Conservation (phyloP, 768 basidiomycete genomes). For the Dioszegia aurantiaca region DNA sequence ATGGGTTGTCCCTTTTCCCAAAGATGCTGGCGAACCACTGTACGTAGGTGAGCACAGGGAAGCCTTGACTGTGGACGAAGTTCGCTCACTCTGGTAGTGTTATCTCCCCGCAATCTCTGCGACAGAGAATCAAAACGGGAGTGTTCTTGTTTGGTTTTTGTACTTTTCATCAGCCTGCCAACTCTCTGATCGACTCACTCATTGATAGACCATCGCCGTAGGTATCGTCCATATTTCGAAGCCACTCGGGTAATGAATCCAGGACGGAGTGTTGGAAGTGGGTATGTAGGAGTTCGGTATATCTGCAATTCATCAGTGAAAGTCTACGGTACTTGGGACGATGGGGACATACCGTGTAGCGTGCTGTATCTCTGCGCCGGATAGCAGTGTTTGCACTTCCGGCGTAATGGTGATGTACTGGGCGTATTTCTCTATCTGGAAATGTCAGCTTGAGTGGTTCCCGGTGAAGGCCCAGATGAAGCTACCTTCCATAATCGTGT, state of each 20-base stretch:
- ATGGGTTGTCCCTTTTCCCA: constrained; percentile 78
- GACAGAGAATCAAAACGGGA: constrained; percentile 78
- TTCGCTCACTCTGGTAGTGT: constrained; percentile 53
- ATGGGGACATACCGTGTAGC: constrained; percentile 62
- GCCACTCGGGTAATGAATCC: constrained; percentile 72
- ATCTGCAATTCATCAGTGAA: constrained; percentile 56
- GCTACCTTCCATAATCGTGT: constrained; percentile 78
- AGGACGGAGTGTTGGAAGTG: constrained; percentile 79
- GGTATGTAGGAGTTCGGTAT: constrained; percentile 69
- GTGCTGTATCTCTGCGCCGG: constrained; percentile 74
- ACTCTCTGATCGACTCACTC: constrained; percentile 38
- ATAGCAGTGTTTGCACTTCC: constrained; percentile 71
- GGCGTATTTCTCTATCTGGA: constrained; percentile 82
- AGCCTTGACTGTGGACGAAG: neutral
- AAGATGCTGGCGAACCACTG: constrained; percentile 67
- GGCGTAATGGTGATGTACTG: constrained; percentile 71
- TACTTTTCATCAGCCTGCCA: constrained; percentile 57
- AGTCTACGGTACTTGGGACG: neutral
- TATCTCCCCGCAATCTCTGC: constrained; percentile 60
- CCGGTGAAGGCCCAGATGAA: too few species aligned
- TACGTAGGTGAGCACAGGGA: neutral
- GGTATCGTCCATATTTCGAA: constrained; percentile 73
- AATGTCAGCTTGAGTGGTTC: neutral
- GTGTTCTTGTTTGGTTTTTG: constrained; percentile 70
- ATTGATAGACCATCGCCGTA: constrained; percentile 68